Evolutionary conservation across 73 alveolate species (phyloP).

Genomic region (Tetrahymena borealis): DNA sequence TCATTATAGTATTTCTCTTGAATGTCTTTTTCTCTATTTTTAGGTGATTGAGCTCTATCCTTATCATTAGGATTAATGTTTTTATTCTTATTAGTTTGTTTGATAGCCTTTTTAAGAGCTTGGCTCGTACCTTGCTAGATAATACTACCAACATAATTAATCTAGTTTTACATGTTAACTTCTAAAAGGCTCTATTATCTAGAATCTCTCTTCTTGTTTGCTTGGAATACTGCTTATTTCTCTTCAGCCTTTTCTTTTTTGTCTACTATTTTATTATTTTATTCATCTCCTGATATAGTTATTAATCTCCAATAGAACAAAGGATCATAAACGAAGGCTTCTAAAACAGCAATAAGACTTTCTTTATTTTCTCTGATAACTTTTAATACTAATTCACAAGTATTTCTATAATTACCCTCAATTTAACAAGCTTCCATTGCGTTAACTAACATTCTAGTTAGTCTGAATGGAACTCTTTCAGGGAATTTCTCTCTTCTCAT

Average conservation of each 20-base stretch:
- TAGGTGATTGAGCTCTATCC: conserved; percentile 9
- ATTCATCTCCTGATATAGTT: conserved; percentile 62
- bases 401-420: conserved; percentile 96
- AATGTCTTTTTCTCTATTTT: conserved; percentile 25
- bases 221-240: neutral
- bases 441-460: conserved; percentile 97
- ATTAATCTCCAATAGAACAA: conserved; percentile 86
- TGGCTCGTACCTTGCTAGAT: conserved; percentile 15
- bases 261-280: conserved; percentile 41
- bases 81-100: neutral
- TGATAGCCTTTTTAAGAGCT: neutral
- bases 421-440: conserved; percentile 98
- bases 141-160: neutral
- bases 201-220: neutral
- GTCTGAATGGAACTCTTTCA: conserved; percentile 96
- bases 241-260: conserved; percentile 1
- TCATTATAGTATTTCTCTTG: conserved; percentile 30
- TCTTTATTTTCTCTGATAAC: conserved; percentile 91
- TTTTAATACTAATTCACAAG: conserved; percentile 94
- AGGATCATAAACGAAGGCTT: conserved; percentile 98
- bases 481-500: conserved; percentile 97
- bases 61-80: neutral
- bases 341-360: conserved; percentile 93
- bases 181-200: neutral
- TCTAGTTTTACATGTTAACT: neutral